Conservation (phyloP, 148 eudicot species). For the Polygonum maritimum region DNA sequence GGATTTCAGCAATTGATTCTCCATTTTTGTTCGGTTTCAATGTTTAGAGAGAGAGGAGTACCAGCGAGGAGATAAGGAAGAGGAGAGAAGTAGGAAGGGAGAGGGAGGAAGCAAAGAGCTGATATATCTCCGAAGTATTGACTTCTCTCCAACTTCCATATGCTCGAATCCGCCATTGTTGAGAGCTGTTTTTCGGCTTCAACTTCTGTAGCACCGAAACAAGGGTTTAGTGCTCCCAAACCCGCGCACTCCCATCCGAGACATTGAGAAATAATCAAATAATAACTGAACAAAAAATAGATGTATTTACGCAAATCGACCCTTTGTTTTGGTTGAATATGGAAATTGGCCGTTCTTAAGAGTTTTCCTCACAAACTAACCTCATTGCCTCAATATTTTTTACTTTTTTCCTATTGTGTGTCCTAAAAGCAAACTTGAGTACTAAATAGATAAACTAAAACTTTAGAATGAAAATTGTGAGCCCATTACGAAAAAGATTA, state of each 20-base stretch:
- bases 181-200: neutral
- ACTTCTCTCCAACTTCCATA: conserved; percentile 27
- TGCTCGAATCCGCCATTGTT: conserved; percentile 19
- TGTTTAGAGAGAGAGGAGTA: conserved; percentile 5
- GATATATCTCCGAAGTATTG: conserved; percentile 85
- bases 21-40: neutral
- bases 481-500: too few species aligned
- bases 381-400: neutral
- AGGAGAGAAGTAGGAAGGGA: conserved; percentile 41
- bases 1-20: neutral
- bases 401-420: too few species aligned
- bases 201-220: neutral
- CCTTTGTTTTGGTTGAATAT: neutral
- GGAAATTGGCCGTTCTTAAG: too few species aligned
- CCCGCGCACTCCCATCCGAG: neutral
- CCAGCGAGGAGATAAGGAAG: conserved; percentile 76
- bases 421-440: too few species aligned
- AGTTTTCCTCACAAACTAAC: neutral
- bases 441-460: too few species aligned
- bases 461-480: too few species aligned
- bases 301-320: neutral
- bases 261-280: neutral
- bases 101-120: conserved; percentile 63
- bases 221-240: neutral
- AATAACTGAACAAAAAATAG: too few species aligned